These are phyloP conservation scores for Exophiala viscosa DNA, from an alignment of 2,329 filamentous ascomycete genomes.

Conservation along the genomic window DNA sequence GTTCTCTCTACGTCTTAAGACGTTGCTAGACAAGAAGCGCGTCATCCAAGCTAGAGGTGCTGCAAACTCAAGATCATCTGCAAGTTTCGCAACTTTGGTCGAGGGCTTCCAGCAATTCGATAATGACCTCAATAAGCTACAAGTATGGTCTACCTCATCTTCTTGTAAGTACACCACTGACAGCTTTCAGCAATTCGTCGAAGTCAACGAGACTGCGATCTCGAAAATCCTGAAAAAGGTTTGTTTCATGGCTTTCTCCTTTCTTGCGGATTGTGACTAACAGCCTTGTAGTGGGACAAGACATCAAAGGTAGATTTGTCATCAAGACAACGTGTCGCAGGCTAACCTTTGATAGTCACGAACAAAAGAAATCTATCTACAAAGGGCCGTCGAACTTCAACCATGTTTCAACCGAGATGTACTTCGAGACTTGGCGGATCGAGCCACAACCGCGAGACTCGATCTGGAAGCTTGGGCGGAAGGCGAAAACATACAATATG, in stretches of 20 bases:
- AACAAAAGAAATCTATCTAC: slow-evolving; percentile 95
- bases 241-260: slow-evolving; percentile 28
- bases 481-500: slow-evolving; percentile 86
- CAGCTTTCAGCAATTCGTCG: slow-evolving; percentile 75
- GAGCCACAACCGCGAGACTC: slow-evolving; percentile 91
- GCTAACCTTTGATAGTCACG: slow-evolving; percentile 61
- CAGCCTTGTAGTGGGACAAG: slow-evolving; percentile 76
- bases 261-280: slow-evolving; percentile 30
- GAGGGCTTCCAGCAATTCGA: slow-evolving; percentile 98
- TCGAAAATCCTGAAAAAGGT: slow-evolving; percentile 98
- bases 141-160: slow-evolving; percentile 41
- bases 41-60: slow-evolving; percentile 76
- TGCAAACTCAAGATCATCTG: slow-evolving; percentile 77
- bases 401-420: slow-evolving; percentile 97
- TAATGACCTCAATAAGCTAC: slow-evolving; percentile 92
- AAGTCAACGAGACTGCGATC: slow-evolving; percentile 95
- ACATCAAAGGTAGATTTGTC: slow-evolving; percentile 70
- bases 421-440: slow-evolving; percentile 92
- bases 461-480: slow-evolving; percentile 97
- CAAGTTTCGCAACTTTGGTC: slow-evolving; percentile 89
- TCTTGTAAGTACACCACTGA: slow-evolving; percentile 1
- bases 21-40: slow-evolving; percentile 90
- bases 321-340: slow-evolving; percentile 2
- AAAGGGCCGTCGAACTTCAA: slow-evolving; percentile 92
- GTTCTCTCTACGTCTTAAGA: slow-evolving; percentile 91